Conservation (phyloP, 2,329 filamentous ascomycete genomes). For the Ophiostoma sp. region DNA sequence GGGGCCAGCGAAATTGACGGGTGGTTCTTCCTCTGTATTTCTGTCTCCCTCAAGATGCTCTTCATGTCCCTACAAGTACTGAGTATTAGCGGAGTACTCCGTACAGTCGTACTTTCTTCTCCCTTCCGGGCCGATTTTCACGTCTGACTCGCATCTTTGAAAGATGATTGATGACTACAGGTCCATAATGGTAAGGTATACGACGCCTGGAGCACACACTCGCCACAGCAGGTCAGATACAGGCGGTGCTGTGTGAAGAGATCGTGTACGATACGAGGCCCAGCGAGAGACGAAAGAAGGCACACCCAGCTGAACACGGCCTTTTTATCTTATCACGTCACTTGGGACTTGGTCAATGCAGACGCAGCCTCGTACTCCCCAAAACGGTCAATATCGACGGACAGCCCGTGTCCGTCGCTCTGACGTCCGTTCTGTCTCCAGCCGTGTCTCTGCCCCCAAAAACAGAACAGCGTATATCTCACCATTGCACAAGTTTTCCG, state of each 20-base stretch:
- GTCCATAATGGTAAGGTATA: background rate
- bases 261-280: slow-evolving; percentile 1
- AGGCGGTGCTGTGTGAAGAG: background rate
- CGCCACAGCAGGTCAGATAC: background rate
- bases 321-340: background rate
- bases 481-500: background rate
- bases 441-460: background rate
- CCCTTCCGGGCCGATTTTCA: slow-evolving; percentile 7
- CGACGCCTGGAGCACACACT: background rate
- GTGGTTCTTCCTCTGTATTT: background rate
- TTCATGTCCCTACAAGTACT: no score
- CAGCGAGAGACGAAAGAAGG: background rate
- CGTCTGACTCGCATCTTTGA: background rate
- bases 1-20: background rate
- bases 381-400: background rate
- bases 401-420: background rate
- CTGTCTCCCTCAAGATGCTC: background rate
- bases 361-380: background rate
- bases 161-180: background rate
- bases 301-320: background rate
- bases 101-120: background rate
- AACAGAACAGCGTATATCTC: background rate
- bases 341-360: background rate
- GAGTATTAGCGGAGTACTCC: no score
- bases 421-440: background rate